phyloP scores from a whole-genome alignment of 805 yeast genomes.

The Lipomyces yamadae region DNA sequence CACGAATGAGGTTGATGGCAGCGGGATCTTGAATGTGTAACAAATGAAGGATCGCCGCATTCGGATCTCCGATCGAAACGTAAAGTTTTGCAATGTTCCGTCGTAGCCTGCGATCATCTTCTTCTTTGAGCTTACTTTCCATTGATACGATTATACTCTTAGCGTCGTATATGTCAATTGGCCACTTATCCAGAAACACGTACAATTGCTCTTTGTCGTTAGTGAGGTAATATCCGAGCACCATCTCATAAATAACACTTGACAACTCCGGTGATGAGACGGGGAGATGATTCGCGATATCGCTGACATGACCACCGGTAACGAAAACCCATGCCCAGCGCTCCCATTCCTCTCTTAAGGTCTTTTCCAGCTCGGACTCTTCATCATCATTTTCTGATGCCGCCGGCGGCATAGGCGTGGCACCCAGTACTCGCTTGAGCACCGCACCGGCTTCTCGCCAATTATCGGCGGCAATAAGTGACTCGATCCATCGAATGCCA shows the following conservation, averaged over 20 bases:
- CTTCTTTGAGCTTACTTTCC: slow-evolving; percentile 52
- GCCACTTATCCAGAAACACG: slow-evolving; percentile 61
- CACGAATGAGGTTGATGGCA: slow-evolving; percentile 62
- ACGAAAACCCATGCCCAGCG: slow-evolving; percentile 62
- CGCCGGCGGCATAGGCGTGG: slow-evolving; percentile 22
- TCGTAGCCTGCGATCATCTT: slow-evolving; percentile 30
- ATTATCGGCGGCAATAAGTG: slow-evolving; percentile 46
- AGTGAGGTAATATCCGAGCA: slow-evolving; percentile 55
- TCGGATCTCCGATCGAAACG: slow-evolving; percentile 60
- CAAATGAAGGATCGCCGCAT: slow-evolving; percentile 67
- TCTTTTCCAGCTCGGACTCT: slow-evolving; percentile 38
- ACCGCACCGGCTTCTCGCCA: slow-evolving; percentile 65
- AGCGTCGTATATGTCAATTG: slow-evolving; percentile 56
- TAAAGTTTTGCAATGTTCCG: slow-evolving; percentile 51
- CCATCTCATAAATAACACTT: slow-evolving; percentile 52
- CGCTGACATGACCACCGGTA: slow-evolving; percentile 52
- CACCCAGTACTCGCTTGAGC: slow-evolving; percentile 49
- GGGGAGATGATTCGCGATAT: slow-evolving; percentile 65
- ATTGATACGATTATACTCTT: slow-evolving; percentile 52
- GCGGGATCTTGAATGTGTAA: slow-evolving; percentile 59
- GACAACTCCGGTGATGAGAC: slow-evolving; percentile 47
- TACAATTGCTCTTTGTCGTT: slow-evolving; percentile 49
- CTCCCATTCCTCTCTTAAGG: slow-evolving; percentile 61
- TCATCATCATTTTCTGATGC: slow-evolving; percentile 35
- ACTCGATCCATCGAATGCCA: slow-evolving; percentile 61